Evolutionary conservation across 1,139 yeast genomes (phyloP), one percentile per base, ranked within the genome.

Genomic region (Pichia sp.): DNA sequence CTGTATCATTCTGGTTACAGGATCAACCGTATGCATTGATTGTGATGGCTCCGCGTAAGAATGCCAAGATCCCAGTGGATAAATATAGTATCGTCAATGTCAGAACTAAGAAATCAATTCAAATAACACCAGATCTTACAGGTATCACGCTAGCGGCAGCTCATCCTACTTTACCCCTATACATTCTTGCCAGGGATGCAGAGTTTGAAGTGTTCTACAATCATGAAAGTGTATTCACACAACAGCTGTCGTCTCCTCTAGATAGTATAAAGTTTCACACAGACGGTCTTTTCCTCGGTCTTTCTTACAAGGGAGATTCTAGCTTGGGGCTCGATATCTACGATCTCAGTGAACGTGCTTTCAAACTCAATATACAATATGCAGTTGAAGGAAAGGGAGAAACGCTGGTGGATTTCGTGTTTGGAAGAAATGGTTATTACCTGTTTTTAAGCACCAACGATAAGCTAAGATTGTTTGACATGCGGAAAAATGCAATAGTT

Each of bases 241-340:
- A 44, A 16, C 25, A 34, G 19, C 15, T 34, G 8, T 30, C 22
- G 12, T 21, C 24, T 10, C 23, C 20, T 11, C 26, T 45, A 9
- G n/a, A 26, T 6, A 14, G 20, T 12, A 27, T 40, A 13, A 29
- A 22, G 11, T 60, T 80, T 21, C 91, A 81, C 48, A 74, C 74
- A 4, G 91, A 81, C 54, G 91, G 91, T 12, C 68, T 70, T 3
- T 56, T 81, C 16, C 47, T 77, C 6, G 83, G 77, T 0, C 51
- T 72, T 11, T 78, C 77, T 1, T 35, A 41, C 12, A 13, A 9
- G 3, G 27, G 12, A 14, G 55, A 60, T 6, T 41, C 49, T 6
- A 47, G 56, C 7, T 71, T 69, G 1, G 50, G 58, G 6, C 61
- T 77, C 11, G 51, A 56, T 5, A 58, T 77, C 6, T 65, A 60